A percentile compares a stretch with the other conserved stretches of the same genome.
Conservation (phyloP, 164 flowering plant species). For the Vitis vinifera region ASM3070453v1 NC_081809.1:16017001-16017500, state of each 20-base stretch:
- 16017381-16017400: background rate
- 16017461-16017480: background rate
- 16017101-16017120: conserved; percentile 53
- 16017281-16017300: too few species aligned
- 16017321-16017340: background rate
- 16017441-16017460: too few species aligned
- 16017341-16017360: background rate
- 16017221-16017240: background rate
- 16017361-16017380: background rate
- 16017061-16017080: conserved; percentile 31
- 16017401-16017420: too few species aligned
- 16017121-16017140: conserved; percentile 58
- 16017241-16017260: background rate
- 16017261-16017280: too few species aligned
- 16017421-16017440: too few species aligned
- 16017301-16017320: background rate
- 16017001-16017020: conserved; percentile 36
- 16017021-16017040: conserved; percentile 32
- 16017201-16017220: background rate
- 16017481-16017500: background rate
- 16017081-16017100: conserved; percentile 60
- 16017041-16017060: conserved; percentile 20
- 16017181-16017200: conserved; percentile 13
- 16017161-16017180: conserved; percentile 89
- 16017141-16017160: conserved; percentile 70